These are phyloP conservation scores for Xylariaceae sp. DNA, from an alignment of 2,329 filamentous ascomycete species.

Conservation along the genomic window DNA sequence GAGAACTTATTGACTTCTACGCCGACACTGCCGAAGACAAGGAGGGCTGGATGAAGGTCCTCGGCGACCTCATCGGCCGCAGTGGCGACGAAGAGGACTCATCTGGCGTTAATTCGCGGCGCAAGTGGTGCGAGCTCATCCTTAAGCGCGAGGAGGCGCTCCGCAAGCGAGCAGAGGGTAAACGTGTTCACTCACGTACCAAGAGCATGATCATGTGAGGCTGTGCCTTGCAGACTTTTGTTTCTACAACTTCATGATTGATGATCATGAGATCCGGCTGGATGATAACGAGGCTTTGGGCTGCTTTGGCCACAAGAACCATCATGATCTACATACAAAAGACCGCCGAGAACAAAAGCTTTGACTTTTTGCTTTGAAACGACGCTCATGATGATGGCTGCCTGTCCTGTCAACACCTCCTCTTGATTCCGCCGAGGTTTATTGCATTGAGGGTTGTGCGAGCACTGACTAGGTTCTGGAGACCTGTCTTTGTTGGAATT, in stretches of 20 bases:
- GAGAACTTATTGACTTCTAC: conserved; percentile 98
- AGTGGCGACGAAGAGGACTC: conserved; percentile 51
- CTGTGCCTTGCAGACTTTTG: conserved; percentile 17
- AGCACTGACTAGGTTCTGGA: too few species aligned
- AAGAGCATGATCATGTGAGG: conserved; percentile 56
- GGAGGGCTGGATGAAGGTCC: conserved; percentile 89
- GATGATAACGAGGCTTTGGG: not conserved
- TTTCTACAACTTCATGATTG: conserved; percentile 12
- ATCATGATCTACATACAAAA: conserved; percentile 6
- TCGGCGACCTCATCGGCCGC: conserved; percentile 68
- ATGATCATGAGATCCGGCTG: conserved; percentile 15
- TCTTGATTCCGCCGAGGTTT: too few species aligned
- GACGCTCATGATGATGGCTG: too few species aligned
- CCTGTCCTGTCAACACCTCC: too few species aligned
- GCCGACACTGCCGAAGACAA: conserved; percentile 86
- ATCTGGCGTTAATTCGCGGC: conserved; percentile 40
- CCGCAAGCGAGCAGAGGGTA: conserved; percentile 52
- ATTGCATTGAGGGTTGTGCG: too few species aligned
- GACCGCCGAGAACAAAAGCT: too few species aligned
- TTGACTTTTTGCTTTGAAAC: too few species aligned
- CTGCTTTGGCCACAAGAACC: conserved; percentile 9
- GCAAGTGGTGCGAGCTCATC: conserved; percentile 67
- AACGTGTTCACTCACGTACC: conserved; percentile 53
- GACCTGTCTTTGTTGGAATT: too few species aligned
- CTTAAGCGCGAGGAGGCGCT: conserved; percentile 61